Evolutionary conservation across 2,329 filamentous ascomycete species (phyloP).

Genomic region (Pezicula rhizophila): DNA sequence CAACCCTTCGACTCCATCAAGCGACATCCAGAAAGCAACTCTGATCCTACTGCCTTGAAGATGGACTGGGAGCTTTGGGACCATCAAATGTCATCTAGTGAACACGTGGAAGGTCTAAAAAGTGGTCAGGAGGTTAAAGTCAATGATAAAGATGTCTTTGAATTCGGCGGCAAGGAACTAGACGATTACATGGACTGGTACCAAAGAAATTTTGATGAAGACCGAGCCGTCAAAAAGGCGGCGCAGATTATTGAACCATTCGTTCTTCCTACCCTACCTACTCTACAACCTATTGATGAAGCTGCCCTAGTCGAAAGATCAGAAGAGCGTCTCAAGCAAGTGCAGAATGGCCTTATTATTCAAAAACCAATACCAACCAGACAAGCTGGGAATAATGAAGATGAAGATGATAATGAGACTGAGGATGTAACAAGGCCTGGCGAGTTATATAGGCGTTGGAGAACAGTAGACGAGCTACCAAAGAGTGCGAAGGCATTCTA

Average conservation of each 20-base stretch:
- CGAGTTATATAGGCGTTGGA: constrained; percentile 30
- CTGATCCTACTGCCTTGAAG: constrained; percentile 51
- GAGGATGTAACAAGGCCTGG: constrained; percentile 25
- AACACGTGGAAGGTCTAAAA: constrained; percentile 23
- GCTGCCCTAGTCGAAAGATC: constrained; percentile 16
- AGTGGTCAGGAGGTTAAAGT: constrained; percentile 45
- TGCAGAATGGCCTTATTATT: constrained; percentile 18
- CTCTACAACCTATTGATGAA: constrained; percentile 11
- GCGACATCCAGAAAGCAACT: constrained; percentile 41
- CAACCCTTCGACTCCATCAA: constrained; percentile 64
- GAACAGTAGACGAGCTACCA: constrained; percentile 36
- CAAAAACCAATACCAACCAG: constrained; percentile 20
- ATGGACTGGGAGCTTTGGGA: constrained; percentile 72
- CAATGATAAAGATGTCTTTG: constrained; percentile 54
- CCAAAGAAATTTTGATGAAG: constrained; percentile 50
- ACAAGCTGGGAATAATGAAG: neutral
- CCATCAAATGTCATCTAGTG: constrained; percentile 36
- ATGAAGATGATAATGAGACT: constrained; percentile 10
- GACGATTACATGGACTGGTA: constrained; percentile 80
- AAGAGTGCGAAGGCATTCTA: constrained; percentile 36
- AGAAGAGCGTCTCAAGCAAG: constrained; percentile 15
- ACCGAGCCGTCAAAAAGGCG: constrained; percentile 32
- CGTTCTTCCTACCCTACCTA: constrained; percentile 21
- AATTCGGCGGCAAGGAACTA: constrained; percentile 54
- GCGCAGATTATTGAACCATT: constrained; percentile 29